Conservation (phyloP, 805 yeast species). For the Candida oleophila region DNA sequence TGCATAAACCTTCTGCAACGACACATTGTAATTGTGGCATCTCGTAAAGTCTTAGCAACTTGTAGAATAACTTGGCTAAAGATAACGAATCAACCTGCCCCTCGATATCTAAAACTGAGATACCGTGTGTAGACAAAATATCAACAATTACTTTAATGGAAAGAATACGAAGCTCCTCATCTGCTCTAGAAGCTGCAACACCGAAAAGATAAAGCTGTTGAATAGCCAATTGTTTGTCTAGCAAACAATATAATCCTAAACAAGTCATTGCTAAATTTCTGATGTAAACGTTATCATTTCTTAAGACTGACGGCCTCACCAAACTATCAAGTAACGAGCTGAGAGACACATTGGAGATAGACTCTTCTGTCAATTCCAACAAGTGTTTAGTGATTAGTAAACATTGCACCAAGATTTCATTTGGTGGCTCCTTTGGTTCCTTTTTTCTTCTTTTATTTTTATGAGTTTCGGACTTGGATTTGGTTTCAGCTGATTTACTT, state of each 20-base stretch:
- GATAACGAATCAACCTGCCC: constrained; percentile 59
- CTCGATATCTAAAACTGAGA: constrained; percentile 55
- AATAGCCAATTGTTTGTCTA: constrained; percentile 62
- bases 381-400: constrained; percentile 66
- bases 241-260: constrained; percentile 74
- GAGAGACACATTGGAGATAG: constrained; percentile 64
- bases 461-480: constrained; percentile 27
- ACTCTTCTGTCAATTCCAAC: constrained; percentile 64
- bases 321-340: constrained; percentile 72
- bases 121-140: constrained; percentile 75
- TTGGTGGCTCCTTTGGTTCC: constrained; percentile 42
- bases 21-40: constrained; percentile 70
- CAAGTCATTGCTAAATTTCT: constrained; percentile 69
- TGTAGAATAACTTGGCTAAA: constrained; percentile 67
- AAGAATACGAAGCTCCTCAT: constrained; percentile 57
- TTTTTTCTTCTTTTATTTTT: constrained; percentile 29
- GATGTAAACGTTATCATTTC: constrained; percentile 48
- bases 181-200: constrained; percentile 65
- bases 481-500: constrained; percentile 19
- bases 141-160: constrained; percentile 76
- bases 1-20: constrained; percentile 85
- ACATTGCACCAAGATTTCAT: constrained; percentile 57
- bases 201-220: constrained; percentile 66
- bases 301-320: constrained; percentile 68
- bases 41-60: constrained; percentile 55